phyloP scores from a whole-genome alignment of 2,329 filamentous ascomycete species.

The Hymenoscyphus fraxineus region DNA sequence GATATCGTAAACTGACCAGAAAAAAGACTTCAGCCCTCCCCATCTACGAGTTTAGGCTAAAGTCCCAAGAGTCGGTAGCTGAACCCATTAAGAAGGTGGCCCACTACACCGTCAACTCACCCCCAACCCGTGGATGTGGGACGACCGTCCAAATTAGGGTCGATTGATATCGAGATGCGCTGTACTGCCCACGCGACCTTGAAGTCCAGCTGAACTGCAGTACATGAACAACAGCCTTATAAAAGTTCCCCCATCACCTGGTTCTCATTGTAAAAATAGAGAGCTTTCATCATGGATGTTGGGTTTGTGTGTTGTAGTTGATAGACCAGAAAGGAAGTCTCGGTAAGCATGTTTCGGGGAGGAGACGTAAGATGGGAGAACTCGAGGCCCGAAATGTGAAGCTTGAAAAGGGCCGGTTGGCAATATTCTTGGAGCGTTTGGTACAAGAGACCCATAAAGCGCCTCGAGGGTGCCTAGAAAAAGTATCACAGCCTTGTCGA shows the following conservation, averaged over 20 bases:
- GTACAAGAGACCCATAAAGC: not conserved
- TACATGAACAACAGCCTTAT: conserved; percentile 8
- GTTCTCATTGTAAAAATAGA: not conserved
- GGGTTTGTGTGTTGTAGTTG: not conserved
- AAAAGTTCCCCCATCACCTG: conserved; percentile 5
- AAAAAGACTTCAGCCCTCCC: conserved; percentile 3
- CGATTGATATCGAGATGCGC: not conserved
- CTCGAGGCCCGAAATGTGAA: not conserved
- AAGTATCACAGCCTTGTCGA: conserved; percentile 9
- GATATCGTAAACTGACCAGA: not conserved
- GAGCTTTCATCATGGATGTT: conserved; percentile 1
- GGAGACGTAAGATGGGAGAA: not conserved
- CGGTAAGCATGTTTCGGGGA: not conserved
- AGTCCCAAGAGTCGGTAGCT: not conserved
- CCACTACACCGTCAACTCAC: not conserved
- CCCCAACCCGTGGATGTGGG: conserved; percentile 1
- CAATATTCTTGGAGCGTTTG: not conserved
- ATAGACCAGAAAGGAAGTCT: not conserved
- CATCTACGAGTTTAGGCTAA: not conserved
- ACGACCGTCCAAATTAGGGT: conserved; percentile 9
- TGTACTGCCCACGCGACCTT: conserved; percentile 9
- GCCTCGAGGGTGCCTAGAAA: not conserved
- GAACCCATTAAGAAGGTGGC: not conserved
- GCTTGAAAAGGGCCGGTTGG: conserved; percentile 12
- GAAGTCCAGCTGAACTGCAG: not conserved